phyloP scores from a whole-genome alignment of 352 stramenopile species.

The Nothophytophthora sp. region DNA sequence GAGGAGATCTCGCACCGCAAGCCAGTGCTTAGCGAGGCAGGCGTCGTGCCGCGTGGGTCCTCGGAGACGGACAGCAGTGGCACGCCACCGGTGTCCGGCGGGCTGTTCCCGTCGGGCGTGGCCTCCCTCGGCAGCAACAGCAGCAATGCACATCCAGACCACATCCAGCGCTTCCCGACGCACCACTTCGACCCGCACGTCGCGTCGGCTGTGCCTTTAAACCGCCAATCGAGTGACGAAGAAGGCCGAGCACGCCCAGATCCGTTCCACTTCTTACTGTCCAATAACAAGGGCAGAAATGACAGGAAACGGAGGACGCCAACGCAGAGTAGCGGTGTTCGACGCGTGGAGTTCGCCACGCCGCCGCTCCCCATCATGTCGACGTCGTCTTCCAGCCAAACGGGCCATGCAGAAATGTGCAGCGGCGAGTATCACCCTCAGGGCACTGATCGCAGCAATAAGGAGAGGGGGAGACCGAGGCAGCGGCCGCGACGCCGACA shows the following conservation, averaged over 20 bases:
- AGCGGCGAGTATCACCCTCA: slow-evolving; percentile 12
- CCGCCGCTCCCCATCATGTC: slow-evolving; percentile 9
- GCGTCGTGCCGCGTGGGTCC: slow-evolving; percentile 15
- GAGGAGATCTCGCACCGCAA: slow-evolving; percentile 44
- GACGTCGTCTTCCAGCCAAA: slow-evolving; percentile 12
- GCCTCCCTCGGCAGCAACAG: too few species aligned
- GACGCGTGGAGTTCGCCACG: slow-evolving; percentile 28
- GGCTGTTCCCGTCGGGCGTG: slow-evolving; percentile 5
- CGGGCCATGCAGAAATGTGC: slow-evolving; percentile 9
- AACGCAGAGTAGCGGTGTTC: slow-evolving; percentile 18
- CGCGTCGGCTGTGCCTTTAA: too few species aligned
- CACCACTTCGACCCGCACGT: slow-evolving; percentile 13
- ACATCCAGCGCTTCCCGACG: too few species aligned
- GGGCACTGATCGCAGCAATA: slow-evolving; percentile 15
- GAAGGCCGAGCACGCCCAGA: too few species aligned
- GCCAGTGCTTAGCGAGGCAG: slow-evolving; percentile 14
- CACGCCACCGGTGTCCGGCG: slow-evolving; percentile 12
- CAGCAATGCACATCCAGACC: too few species aligned
- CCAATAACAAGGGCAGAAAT: slow-evolving; percentile 12
- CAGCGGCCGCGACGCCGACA: slow-evolving; percentile 6
- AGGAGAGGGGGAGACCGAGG: slow-evolving; percentile 15
- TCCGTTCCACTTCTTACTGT: slow-evolving; percentile 10
- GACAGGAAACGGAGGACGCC: slow-evolving; percentile 29
- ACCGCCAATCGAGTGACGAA: too few species aligned
- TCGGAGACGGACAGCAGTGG: slow-evolving; percentile 30